Percentiles rank a stretch among this genome's conserved stretches.
These are phyloP conservation scores for Lachancea nothofagi DNA, from an alignment of 805 yeast genomes.

Conservation along the genomic window DNA sequence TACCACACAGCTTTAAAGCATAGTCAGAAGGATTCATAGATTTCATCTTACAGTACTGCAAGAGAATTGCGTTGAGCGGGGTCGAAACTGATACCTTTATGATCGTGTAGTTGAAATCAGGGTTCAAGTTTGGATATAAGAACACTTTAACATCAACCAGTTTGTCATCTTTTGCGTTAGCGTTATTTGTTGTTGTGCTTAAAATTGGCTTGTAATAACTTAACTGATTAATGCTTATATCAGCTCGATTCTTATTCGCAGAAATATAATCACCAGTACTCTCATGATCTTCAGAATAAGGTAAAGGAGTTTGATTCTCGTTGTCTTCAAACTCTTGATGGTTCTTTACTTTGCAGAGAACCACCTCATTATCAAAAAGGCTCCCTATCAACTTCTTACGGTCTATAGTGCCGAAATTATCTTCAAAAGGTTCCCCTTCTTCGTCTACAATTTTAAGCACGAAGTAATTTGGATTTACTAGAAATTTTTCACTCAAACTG, in stretches of 20 bases:
- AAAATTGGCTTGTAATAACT: slow-evolving; percentile 37
- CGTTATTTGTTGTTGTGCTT: slow-evolving; percentile 19
- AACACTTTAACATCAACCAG: slow-evolving; percentile 30
- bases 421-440: slow-evolving; percentile 88
- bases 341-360: slow-evolving; percentile 57
- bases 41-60: slow-evolving; percentile 34
- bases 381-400: slow-evolving; percentile 59
- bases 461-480: slow-evolving; percentile 29
- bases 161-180: slow-evolving; percentile 23
- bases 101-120: slow-evolving; percentile 26
- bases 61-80: slow-evolving; percentile 34
- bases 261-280: slow-evolving; percentile 2
- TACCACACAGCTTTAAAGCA: slow-evolving; percentile 32
- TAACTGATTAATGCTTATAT: slow-evolving; percentile 26
- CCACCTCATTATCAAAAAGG: slow-evolving; percentile 78
- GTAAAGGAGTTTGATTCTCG: slow-evolving; percentile 50
- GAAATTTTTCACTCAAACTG: slow-evolving; percentile 15
- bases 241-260: slow-evolving; percentile 6
- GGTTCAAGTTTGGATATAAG: slow-evolving; percentile 31
- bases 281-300: slow-evolving; percentile 26
- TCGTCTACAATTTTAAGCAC: slow-evolving; percentile 76
- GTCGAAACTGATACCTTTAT: slow-evolving; percentile 33
- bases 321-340: slow-evolving; percentile 42
- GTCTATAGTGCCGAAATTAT: slow-evolving; percentile 81
- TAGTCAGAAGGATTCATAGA: slow-evolving; percentile 35